Evolutionary conservation across 306 rosid genomes (phyloP), one percentile per base, ranked within the genome.

Genomic region (Hippophae rhamnoides): DNA sequence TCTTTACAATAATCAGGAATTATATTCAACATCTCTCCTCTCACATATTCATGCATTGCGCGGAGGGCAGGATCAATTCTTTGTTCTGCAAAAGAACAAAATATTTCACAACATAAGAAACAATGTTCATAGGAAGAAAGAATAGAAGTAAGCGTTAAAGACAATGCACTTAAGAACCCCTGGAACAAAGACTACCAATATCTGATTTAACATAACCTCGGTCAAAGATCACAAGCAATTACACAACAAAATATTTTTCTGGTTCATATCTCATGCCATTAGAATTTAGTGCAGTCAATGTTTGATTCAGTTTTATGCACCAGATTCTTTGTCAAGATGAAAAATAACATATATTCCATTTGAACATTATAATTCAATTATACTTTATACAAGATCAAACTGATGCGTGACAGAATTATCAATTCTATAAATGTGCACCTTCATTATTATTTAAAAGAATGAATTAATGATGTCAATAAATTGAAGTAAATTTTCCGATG

Each of bases 11-110:
- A 85, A 47, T 87, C 87, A 18, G 98, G 84, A 64, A 76, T 76
- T 6, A 78, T 96, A 76, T 92, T 89, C 66, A 85, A 53, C 47
- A 83, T 78, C 82, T 87, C 87, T 43, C 98, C 96, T 78, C 86
- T 83, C 58, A 92, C 78, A 69, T 85, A 81, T 66, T 92, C 95
- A 69, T 79, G 78, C 55, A 67, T 65, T 31, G 95, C 93, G 14
- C 96, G 89, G 58, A 85, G 88, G 46, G 72, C 6, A 8, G 80
- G 87, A 43, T 72, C 72, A 76, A 71, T 92, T 71, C 95, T 83
- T 73, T 81, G 69, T 72, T 83, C 95, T 87, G 79, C n/a, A 56
- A 53, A 31, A 80, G 10, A 9, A 46, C 47, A 51, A 6, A 31
- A 31, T 23, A 69, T 43, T 43, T 13, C 38, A 31, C 38, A 4